phyloP scores from a whole-genome alignment of 1,284 basidiomycete genomes.

The Microbotryum lychnidis-dioicae region DNA sequence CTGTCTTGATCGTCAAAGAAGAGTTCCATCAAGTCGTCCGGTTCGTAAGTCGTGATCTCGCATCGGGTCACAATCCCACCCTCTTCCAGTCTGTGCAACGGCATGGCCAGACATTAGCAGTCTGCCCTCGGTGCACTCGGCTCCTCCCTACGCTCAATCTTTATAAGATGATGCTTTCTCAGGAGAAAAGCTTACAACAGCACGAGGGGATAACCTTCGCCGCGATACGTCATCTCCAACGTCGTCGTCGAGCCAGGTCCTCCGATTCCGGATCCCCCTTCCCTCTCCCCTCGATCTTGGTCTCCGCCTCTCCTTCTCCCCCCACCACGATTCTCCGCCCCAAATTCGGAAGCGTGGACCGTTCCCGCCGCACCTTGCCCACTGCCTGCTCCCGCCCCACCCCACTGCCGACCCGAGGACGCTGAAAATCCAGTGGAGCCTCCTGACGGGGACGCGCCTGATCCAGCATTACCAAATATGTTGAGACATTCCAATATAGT shows the following conservation, averaged over 20 bases:
- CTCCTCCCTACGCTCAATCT: too few species aligned
- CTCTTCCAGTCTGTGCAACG: slow-evolving; percentile 62
- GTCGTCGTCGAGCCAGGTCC: slow-evolving; percentile 48
- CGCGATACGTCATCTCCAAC: slow-evolving; percentile 74
- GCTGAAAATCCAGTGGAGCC: background rate
- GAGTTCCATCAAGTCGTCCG: slow-evolving; percentile 70
- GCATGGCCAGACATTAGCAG: too few species aligned
- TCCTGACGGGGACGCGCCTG: slow-evolving; percentile 8
- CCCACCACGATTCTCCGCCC: slow-evolving; percentile 10
- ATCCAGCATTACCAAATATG: slow-evolving; percentile 73
- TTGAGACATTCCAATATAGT: slow-evolving; percentile 81
- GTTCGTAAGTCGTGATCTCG: slow-evolving; percentile 75
- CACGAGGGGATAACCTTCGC: slow-evolving; percentile 71
- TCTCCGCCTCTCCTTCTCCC: slow-evolving; percentile 6
- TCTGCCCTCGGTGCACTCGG: too few species aligned
- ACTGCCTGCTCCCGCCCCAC: background rate
- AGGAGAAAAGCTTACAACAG: slow-evolving; percentile 57
- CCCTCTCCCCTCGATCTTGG: slow-evolving; percentile 26
- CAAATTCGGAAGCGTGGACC: slow-evolving; percentile 6
- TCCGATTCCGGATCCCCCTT: slow-evolving; percentile 24
- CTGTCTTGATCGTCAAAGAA: slow-evolving; percentile 63
- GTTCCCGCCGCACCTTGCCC: slow-evolving; percentile 23
- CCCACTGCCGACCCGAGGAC: background rate
- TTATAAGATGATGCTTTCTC: background rate
- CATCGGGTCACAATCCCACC: slow-evolving; percentile 79